These are phyloP conservation scores for Cadophora malorum DNA, from an alignment of 2,329 filamentous ascomycete genomes.

Conservation along the genomic window DNA sequence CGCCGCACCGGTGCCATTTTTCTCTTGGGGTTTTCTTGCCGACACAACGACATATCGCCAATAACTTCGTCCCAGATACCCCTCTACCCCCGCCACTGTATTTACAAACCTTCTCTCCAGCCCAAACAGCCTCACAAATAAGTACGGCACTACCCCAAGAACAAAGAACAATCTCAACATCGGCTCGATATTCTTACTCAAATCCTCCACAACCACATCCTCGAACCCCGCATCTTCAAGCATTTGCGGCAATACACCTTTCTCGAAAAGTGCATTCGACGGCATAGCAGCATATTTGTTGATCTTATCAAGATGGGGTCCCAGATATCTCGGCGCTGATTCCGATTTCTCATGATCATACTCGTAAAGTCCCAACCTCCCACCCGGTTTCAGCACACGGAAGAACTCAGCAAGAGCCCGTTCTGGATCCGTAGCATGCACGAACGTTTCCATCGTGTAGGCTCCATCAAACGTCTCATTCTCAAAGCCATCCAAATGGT, in stretches of 20 bases:
- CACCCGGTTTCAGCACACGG: slow-evolving; percentile 55
- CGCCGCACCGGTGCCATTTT: no score
- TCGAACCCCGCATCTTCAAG: slow-evolving; percentile 42
- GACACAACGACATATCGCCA: not conserved
- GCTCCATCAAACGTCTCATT: slow-evolving; percentile 53
- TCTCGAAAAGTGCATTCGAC: slow-evolving; percentile 49
- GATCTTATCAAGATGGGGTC: slow-evolving; percentile 46
- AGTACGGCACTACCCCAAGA: not conserved
- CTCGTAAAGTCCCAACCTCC: slow-evolving; percentile 53
- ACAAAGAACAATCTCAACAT: slow-evolving; percentile 9
- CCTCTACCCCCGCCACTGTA: slow-evolving; percentile 5
- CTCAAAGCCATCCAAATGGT: slow-evolving; percentile 52
- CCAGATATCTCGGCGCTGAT: slow-evolving; percentile 41
- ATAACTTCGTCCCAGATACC: not conserved
- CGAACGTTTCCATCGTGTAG: slow-evolving; percentile 64
- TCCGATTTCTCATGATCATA: slow-evolving; percentile 50
- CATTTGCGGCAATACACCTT: slow-evolving; percentile 50
- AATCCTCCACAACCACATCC: not conserved
- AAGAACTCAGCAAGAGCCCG: slow-evolving; percentile 54
- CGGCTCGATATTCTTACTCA: not conserved
- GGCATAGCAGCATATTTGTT: slow-evolving; percentile 55
- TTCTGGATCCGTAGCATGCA: slow-evolving; percentile 56
- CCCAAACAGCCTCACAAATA: not conserved
- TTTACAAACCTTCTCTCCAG: not conserved
- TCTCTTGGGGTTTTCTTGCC: not conserved